Conservation (phyloP, 2,329 filamentous ascomycete species). For the Phialophora tarda region DNA sequence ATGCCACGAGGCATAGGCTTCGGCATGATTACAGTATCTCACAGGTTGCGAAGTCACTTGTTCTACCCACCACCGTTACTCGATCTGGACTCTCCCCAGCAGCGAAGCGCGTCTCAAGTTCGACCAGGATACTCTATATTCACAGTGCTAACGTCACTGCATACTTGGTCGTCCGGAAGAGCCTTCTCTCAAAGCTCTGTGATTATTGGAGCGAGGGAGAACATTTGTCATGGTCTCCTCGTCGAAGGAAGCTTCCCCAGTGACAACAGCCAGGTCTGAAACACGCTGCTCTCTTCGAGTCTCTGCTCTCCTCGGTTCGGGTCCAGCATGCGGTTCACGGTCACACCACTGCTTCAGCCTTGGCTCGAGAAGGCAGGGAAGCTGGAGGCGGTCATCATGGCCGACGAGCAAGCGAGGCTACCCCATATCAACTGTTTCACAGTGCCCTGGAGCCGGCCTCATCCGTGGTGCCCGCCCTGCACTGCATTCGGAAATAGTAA, state of each 20-base stretch:
- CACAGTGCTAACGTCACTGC: conserved; percentile 1
- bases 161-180: conserved; percentile 6
- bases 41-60: background rate
- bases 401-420: conserved; percentile 2
- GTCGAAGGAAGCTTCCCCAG: conserved; percentile 2
- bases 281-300: conserved; percentile 23
- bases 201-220: conserved; percentile 9
- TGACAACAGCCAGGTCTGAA: conserved; percentile 21
- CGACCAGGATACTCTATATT: conserved; percentile 16
- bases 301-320: background rate
- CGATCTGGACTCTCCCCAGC: background rate
- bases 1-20: background rate
- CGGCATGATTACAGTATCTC: background rate
- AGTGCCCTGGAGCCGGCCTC: conserved; percentile 22
- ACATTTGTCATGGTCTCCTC: conserved; percentile 25
- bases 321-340: conserved; percentile 22
- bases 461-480: conserved; percentile 24
- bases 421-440: conserved; percentile 26
- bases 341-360: conserved; percentile 37
- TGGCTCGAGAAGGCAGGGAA: conserved; percentile 12
- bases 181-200: background rate
- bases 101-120: conserved; percentile 19
- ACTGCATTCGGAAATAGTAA: conserved; percentile 28
- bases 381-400: background rate
- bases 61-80: background rate